A percentile compares a stretch with the other conserved stretches of the same genome.
These are phyloP conservation scores for Barnettozyma pratensis DNA, from an alignment of 805 yeast genomes.

Conservation along the genomic window DNA sequence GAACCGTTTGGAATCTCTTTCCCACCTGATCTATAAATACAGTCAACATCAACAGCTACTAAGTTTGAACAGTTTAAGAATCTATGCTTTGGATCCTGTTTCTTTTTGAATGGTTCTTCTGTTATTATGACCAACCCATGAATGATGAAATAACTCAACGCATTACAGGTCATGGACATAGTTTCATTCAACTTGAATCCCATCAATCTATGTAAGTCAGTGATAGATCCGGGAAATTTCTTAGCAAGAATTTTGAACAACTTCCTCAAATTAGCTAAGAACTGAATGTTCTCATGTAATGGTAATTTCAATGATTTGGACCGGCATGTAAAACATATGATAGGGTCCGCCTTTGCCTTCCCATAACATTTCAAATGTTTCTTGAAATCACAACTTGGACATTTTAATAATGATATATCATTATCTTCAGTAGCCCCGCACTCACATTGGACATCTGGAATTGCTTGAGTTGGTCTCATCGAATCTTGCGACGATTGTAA, in stretches of 20 bases:
- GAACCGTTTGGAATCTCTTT: background rate
- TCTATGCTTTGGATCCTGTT: background rate
- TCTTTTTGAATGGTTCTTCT: constrained; percentile 8
- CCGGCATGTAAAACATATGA: constrained; percentile 26
- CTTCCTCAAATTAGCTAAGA: constrained; percentile 33
- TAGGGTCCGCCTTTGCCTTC: constrained; percentile 6
- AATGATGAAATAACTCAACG: constrained; percentile 11
- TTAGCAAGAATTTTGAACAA: constrained; percentile 25
- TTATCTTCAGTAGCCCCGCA: constrained; percentile 28
- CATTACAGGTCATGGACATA: constrained; percentile 2
- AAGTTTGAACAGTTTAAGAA: constrained; percentile 13
- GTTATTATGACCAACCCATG: constrained; percentile 7
- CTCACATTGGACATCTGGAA: constrained; percentile 11
- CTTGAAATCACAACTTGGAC: constrained; percentile 27
- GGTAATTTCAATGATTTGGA: constrained; percentile 15
- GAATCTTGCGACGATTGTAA: constrained; percentile 23
- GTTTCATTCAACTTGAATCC: constrained; percentile 13
- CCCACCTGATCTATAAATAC: constrained; percentile 9
- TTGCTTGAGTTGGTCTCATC: constrained; percentile 28
- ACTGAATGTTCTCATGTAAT: constrained; percentile 18
- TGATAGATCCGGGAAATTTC: constrained; percentile 20
- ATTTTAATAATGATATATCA: constrained; percentile 14
- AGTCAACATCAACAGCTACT: constrained; percentile 22
- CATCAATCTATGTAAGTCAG: constrained; percentile 11
- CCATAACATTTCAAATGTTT: constrained; percentile 36